Base-by-base conservation (phyloP, 2,329 filamentous ascomycete genomes). In the Rhynchosporium secalis region DNA sequence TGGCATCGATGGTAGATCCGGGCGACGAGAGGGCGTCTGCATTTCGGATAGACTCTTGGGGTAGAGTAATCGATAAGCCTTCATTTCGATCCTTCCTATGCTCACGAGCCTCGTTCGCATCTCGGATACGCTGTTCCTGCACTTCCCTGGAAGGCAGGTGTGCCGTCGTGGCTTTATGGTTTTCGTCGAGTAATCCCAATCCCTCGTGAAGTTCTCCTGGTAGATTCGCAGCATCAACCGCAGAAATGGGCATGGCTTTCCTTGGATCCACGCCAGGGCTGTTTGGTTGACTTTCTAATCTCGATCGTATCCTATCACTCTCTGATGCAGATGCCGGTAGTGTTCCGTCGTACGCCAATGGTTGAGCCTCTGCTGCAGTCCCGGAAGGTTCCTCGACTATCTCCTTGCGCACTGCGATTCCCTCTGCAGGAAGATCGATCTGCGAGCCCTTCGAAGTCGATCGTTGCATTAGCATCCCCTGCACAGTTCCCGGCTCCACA, bases 1-100 rank as follows among this genome's bases (percentile, higher is more conserved):
- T 87, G 1, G 87, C 83, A 38, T 81, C 86, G 60, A 84, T 78
- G 0, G 89, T 92, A 5, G 91, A 94, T 2, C 78, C 79, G 15
- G 84, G 82, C 1, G 83, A 86, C 2, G 81, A 85, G 5, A 79
- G 68, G 2, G 76, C 74, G 66, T 85, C 83, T 2, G 75, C 70
- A 56, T 74, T 69, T 43, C 62, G 77, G 77, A 56, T 72, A 52
- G 29, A 60, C 58, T 80, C 77, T n/a, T 72, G 65, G 45, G 72
- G 71, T 12, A 75, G 66, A 45, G 76, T 77, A 9, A 76, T 72
- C 9, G 74, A 71, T 46, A 75, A 62, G 58, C 74, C 68, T 55
- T 64, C 66, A 20, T 68, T 61, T n/a, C 54, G 48, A 36, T 74
- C 72, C 48, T 72, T 69, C 46, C 70, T 69, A 49, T 65, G 66